Evolutionary conservation across 352 stramenopile genomes (phyloP).

Genomic region (Globisporangium canariense): DNA sequence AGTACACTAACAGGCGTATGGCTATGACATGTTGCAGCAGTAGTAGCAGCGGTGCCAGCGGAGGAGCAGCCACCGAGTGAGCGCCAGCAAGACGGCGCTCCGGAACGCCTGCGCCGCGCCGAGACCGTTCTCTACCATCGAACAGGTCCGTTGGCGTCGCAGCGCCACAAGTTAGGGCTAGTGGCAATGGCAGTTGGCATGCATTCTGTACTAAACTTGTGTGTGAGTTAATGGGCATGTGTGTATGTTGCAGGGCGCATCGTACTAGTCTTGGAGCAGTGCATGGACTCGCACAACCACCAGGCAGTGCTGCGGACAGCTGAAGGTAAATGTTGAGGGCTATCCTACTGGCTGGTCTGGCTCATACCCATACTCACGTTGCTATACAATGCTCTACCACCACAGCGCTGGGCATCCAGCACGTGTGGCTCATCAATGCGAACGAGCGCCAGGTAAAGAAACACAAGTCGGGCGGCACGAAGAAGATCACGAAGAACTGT

Average conservation of each 20-base stretch:
- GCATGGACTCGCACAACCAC: conserved; percentile 85
- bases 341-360: conserved; percentile 9
- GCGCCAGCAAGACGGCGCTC: conserved; percentile 21
- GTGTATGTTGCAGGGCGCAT: conserved; percentile 34
- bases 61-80: neutral
- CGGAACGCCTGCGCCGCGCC: conserved; percentile 59
- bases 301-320: conserved; percentile 90
- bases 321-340: conserved; percentile 52
- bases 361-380: too few species aligned
- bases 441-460: conserved; percentile 68
- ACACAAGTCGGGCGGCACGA: conserved; percentile 49
- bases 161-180: neutral
- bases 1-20: neutral
- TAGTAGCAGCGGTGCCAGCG: neutral
- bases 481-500: conserved; percentile 82
- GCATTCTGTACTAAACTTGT: neutral
- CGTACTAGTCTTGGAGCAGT: conserved; percentile 76
- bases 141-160: conserved; percentile 25
- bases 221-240: neutral
- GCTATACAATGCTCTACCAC: conserved; percentile 11
- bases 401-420: conserved; percentile 87
- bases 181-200: neutral
- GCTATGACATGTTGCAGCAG: neutral
- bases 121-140: conserved; percentile 66
- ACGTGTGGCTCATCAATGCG: conserved; percentile 82